Evolutionary conservation across 2,329 filamentous ascomycete genomes (phyloP).

Genomic region (Curvularia lunata): DNA sequence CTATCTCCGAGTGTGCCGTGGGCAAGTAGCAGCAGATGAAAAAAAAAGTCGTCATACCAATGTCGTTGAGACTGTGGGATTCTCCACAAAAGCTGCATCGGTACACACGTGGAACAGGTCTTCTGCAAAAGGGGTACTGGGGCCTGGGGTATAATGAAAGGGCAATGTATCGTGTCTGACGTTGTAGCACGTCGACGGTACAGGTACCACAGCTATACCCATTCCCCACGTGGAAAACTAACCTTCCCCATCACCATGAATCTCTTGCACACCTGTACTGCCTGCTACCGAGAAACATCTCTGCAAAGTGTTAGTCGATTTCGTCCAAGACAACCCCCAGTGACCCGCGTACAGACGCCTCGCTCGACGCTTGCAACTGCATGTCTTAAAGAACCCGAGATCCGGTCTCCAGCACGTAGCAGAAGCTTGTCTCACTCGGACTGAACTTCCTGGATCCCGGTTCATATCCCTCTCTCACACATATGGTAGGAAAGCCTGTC

Average conservation of each 20-base stretch:
- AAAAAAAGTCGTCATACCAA: constrained; percentile 34
- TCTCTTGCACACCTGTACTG: not conserved
- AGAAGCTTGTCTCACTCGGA: not conserved
- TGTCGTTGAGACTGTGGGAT: constrained; percentile 16
- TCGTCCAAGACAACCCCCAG: not conserved
- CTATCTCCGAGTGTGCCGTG: constrained; percentile 10
- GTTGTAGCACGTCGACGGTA: constrained; percentile 10
- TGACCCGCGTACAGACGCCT: not conserved
- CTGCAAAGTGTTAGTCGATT: not conserved
- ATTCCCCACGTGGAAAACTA: constrained; percentile 28
- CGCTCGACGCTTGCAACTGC: not conserved
- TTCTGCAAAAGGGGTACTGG: constrained; percentile 27
- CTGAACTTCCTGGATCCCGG: not conserved
- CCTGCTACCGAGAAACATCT: not conserved
- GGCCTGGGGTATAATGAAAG: constrained; percentile 22
- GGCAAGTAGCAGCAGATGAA: constrained; percentile 26
- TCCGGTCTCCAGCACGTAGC: not conserved
- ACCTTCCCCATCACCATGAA: not conserved
- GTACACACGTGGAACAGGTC: constrained; percentile 24
- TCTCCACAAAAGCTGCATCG: constrained; percentile 24
- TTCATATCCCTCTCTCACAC: not conserved
- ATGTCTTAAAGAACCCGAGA: not conserved
- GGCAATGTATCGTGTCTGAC: constrained; percentile 18
- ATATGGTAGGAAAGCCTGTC: not conserved
- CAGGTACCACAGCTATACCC: constrained; percentile 12